phyloP scores from a whole-genome alignment of 2,329 filamentous ascomycete genomes.

The Penicillium italicum region DNA sequence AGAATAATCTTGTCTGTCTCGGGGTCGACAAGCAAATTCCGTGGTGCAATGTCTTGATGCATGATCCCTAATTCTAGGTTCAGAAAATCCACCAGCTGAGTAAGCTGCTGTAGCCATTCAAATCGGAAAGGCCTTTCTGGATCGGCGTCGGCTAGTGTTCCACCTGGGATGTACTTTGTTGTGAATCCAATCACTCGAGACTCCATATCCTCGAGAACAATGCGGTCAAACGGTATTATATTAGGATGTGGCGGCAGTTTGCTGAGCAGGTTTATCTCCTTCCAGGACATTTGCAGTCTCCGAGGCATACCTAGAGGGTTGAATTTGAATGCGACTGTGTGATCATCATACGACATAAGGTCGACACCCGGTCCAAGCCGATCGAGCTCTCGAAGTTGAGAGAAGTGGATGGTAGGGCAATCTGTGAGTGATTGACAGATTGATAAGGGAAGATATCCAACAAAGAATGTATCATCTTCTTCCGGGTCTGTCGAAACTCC shows the following conservation, averaged over 20 bases:
- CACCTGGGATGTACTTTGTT: constrained; percentile 24
- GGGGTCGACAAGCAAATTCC: constrained; percentile 30
- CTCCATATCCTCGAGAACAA: constrained; percentile 26
- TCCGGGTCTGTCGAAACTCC: constrained; percentile 19
- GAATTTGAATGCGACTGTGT: constrained; percentile 21
- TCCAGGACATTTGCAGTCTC: constrained; percentile 22
- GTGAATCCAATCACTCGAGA: constrained; percentile 28
- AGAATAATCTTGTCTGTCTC: constrained; percentile 22
- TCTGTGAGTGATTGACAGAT: constrained; percentile 7
- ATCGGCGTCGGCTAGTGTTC: constrained; percentile 28
- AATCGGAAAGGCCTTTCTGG: constrained; percentile 20
- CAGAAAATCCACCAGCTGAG: constrained; percentile 23
- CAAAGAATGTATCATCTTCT: constrained; percentile 17
- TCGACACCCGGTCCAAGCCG: constrained; percentile 18
- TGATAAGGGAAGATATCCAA: constrained; percentile 19
- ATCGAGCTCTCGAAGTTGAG: constrained; percentile 18
- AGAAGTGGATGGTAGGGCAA: constrained; percentile 14
- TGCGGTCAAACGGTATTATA: constrained; percentile 26
- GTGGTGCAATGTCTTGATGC: constrained; percentile 32
- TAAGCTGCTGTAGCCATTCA: constrained; percentile 27
- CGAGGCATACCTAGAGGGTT: constrained; percentile 13
- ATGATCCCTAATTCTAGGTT: constrained; percentile 29
- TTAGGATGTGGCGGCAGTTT: constrained; percentile 27
- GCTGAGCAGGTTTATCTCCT: constrained; percentile 27
- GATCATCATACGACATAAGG: constrained; percentile 7